Evolutionary conservation across 345 rosid genomes (phyloP).

Genomic region (Cardamine resedifolia): DNA sequence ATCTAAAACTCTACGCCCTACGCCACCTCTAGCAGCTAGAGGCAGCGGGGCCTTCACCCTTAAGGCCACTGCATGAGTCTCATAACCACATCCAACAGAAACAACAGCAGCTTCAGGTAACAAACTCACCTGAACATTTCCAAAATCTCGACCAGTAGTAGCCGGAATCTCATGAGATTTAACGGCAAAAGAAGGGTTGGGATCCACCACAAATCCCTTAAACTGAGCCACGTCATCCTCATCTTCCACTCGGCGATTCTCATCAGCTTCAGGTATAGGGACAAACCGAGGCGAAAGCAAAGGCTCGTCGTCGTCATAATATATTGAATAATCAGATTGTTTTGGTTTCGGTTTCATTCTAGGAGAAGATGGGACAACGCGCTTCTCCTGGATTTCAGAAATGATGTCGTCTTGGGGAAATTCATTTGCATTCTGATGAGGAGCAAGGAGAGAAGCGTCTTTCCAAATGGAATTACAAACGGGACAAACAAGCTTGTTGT

Average conservation of each 20-base stretch:
- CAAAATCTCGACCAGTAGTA: constrained; percentile 41
- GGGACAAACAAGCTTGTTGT: constrained; percentile 64
- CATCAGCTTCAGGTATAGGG: constrained; percentile 74
- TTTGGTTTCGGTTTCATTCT: constrained; percentile 19
- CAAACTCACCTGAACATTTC: constrained; percentile 56
- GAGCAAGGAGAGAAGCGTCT: constrained; percentile 61
- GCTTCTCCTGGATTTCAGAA: constrained; percentile 40
- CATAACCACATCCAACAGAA: constrained; percentile 56
- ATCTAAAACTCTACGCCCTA: constrained; percentile 32
- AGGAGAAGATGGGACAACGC: constrained; percentile 40
- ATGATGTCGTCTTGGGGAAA: constrained; percentile 17
- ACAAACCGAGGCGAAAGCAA: constrained; percentile 51
- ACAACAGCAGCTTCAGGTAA: constrained; percentile 67
- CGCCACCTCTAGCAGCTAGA: constrained; percentile 7
- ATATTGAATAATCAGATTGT: constrained; percentile 37
- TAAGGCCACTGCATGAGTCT: constrained; percentile 63
- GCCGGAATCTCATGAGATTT: constrained; percentile 49
- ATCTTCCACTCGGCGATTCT: constrained; percentile 47
- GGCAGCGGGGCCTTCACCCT: constrained; percentile 59
- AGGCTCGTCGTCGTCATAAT: constrained; percentile 88
- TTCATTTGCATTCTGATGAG: constrained; percentile 28
- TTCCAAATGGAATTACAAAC: constrained; percentile 75
- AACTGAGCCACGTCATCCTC: constrained; percentile 54
- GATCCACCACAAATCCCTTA: constrained; percentile 73
- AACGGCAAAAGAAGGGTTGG: constrained; percentile 42